Conservation (phyloP, 2,329 filamentous ascomycete species). For the Fusarium nanum region DNA sequence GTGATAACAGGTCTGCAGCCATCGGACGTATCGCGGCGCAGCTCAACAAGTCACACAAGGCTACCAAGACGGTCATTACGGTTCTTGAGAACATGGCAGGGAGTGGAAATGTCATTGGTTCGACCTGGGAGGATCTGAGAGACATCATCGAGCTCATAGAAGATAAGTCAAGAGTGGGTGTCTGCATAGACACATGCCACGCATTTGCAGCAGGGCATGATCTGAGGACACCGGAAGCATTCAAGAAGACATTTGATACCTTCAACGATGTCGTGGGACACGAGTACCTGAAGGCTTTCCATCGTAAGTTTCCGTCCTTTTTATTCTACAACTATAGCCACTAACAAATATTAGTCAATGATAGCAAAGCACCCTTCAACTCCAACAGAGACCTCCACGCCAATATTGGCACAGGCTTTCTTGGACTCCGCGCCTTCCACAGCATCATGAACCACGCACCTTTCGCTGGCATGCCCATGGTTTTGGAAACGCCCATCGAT, state of each 20-base stretch:
- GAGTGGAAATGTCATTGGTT: slow-evolving; percentile 86
- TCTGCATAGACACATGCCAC: slow-evolving; percentile 97
- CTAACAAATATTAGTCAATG: slow-evolving; percentile 72
- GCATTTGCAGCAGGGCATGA: slow-evolving; percentile 96
- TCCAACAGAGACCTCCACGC: slow-evolving; percentile 91
- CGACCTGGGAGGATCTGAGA: slow-evolving; percentile 84
- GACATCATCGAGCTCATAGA: slow-evolving; percentile 85
- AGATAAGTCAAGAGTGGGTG: slow-evolving; percentile 85
- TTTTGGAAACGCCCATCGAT: slow-evolving; percentile 96
- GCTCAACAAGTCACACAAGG: slow-evolving; percentile 83
- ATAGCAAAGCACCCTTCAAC: slow-evolving; percentile 88
- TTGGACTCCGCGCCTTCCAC: slow-evolving; percentile 91
- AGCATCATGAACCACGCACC: slow-evolving; percentile 85
- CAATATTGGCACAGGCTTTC: slow-evolving; percentile 94
- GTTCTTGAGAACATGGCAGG: slow-evolving; percentile 97
- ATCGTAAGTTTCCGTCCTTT: slow-evolving; percentile 57
- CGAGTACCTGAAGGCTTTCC: slow-evolving; percentile 84
- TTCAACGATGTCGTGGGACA: slow-evolving; percentile 84
- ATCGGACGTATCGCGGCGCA: slow-evolving; percentile 82
- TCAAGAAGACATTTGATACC: slow-evolving; percentile 76
- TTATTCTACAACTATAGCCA: neutral
- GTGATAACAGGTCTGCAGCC: slow-evolving; percentile 73
- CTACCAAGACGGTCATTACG: slow-evolving; percentile 80
- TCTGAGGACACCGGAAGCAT: slow-evolving; percentile 78
- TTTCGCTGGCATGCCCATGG: slow-evolving; percentile 85